Evolutionary conservation across 1,284 basidiomycete genomes (phyloP).

Genomic region (Bjerkandera adusta): DNA sequence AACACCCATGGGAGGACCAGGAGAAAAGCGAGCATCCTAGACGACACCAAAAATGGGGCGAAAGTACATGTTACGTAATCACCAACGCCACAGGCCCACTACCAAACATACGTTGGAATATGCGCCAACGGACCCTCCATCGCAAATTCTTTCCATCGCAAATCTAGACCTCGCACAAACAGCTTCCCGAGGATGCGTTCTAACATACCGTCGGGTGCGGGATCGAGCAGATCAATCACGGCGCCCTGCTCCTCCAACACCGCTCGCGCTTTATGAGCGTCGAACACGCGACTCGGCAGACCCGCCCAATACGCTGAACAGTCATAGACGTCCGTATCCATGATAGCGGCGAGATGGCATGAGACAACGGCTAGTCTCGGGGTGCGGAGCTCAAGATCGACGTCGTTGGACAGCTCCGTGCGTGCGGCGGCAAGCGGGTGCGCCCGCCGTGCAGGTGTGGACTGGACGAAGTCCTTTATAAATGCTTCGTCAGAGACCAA

Average conservation of each 20-base stretch:
- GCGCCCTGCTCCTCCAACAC: not conserved
- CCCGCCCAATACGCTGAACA: not conserved
- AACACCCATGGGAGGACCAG: no score
- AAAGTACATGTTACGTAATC: no score
- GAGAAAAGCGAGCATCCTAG: no score
- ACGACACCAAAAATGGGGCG: no score
- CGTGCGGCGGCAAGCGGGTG: constrained; percentile 1
- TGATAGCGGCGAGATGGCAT: not conserved
- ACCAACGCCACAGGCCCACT: no score
- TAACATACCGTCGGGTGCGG: not conserved
- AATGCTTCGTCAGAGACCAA: not conserved
- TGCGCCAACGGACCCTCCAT: not conserved
- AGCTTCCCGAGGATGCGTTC: not conserved
- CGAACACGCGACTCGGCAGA: not conserved
- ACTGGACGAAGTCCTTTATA: not conserved
- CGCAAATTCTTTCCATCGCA: not conserved
- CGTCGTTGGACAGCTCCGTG: not conserved
- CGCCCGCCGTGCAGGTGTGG: not conserved
- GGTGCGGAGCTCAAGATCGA: not conserved
- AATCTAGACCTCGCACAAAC: not conserved
- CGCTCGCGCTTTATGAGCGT: not conserved
- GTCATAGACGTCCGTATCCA: not conserved
- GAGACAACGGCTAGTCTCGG: not conserved
- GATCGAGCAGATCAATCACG: not conserved
- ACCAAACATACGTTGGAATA: constrained; percentile 4